Conservation (phyloP, 2,329 filamentous ascomycete genomes). For the Colletotrichum chrysophilum region DNA sequence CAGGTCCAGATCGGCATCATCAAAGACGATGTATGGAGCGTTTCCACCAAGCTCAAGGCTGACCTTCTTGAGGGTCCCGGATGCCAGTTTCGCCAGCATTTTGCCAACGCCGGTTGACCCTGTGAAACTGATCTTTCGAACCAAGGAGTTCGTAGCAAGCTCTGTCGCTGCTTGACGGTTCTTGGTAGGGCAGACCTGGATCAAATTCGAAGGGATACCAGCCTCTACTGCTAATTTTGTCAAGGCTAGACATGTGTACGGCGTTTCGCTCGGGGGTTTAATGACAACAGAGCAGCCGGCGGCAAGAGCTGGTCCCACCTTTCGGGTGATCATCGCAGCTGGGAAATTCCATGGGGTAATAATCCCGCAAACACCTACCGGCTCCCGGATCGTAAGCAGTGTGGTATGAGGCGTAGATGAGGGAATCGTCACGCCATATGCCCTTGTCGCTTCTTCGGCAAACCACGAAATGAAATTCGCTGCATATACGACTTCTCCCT, state of each 20-base stretch:
- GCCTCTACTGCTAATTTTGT: constrained; percentile 69
- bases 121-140: constrained; percentile 78
- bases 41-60: constrained; percentile 78
- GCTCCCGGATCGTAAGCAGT: constrained; percentile 64
- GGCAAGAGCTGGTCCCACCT: constrained; percentile 59
- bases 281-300: constrained; percentile 74
- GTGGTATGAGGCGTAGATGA: constrained; percentile 58
- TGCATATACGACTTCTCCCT: constrained; percentile 61
- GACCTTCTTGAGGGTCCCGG: constrained; percentile 74
- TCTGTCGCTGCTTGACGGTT: constrained; percentile 20
- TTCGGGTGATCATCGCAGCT: constrained; percentile 53
- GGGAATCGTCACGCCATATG: constrained; percentile 57
- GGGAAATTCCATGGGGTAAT: constrained; percentile 73
- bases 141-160: constrained; percentile 34
- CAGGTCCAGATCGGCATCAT: constrained; percentile 74
- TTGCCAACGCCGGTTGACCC: constrained; percentile 56
- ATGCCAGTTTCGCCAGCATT: constrained; percentile 71
- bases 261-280: constrained; percentile 73
- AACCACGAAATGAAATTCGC: constrained; percentile 63
- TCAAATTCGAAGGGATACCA: constrained; percentile 69
- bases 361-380: constrained; percentile 70
- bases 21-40: constrained; percentile 78
- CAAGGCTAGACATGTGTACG: constrained; percentile 70
- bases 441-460: constrained; percentile 51
- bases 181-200: constrained; percentile 41